phyloP scores from a whole-genome alignment of 2,329 filamentous ascomycete genomes.

The Purpureocillium lavendulum region DNA sequence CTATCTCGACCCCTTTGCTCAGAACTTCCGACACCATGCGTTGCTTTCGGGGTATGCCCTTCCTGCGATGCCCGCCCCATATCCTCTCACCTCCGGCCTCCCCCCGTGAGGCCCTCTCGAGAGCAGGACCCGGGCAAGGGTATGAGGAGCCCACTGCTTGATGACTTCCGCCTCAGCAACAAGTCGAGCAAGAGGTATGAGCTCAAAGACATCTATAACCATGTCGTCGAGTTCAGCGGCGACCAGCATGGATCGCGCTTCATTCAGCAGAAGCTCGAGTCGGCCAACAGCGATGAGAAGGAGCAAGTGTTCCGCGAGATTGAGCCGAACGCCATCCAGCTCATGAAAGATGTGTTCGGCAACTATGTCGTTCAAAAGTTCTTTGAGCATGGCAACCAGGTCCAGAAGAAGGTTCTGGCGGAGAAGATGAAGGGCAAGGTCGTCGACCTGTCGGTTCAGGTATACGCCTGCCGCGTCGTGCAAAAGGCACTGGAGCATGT shows the following conservation, averaged over 20 bases:
- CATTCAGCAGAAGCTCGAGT: slow-evolving; percentile 87
- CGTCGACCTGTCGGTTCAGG: slow-evolving; percentile 69
- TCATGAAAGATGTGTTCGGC: slow-evolving; percentile 95
- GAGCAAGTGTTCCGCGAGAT: slow-evolving; percentile 86
- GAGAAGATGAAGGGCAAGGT: slow-evolving; percentile 84
- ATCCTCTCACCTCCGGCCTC: slow-evolving; percentile 18
- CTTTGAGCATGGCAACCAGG: slow-evolving; percentile 90
- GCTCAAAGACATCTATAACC: slow-evolving; percentile 78
- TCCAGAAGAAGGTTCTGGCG: slow-evolving; percentile 82
- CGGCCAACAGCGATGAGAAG: slow-evolving; percentile 92
- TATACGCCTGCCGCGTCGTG: slow-evolving; percentile 92
- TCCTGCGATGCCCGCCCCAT: slow-evolving; percentile 21
- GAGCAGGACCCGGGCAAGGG: slow-evolving; percentile 52
- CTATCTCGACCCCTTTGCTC: slow-evolving; percentile 28
- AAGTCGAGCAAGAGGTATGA: slow-evolving; percentile 71
- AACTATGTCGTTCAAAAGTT: slow-evolving; percentile 99
- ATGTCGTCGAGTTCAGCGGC: slow-evolving; percentile 90
- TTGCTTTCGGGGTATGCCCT: slow-evolving; percentile 24
- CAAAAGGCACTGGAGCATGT: slow-evolving; percentile 93
- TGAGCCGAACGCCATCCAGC: slow-evolving; percentile 69
- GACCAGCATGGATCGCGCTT: slow-evolving; percentile 95
- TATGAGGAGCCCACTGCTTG: slow-evolving; percentile 62
- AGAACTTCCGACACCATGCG: slow-evolving; percentile 25
- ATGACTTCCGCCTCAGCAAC: slow-evolving; percentile 69
- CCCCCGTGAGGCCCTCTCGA: slow-evolving; percentile 29